phyloP scores from a whole-genome alignment of 192 early-diverging fungal genomes.

The Dissophora ornata region DNA sequence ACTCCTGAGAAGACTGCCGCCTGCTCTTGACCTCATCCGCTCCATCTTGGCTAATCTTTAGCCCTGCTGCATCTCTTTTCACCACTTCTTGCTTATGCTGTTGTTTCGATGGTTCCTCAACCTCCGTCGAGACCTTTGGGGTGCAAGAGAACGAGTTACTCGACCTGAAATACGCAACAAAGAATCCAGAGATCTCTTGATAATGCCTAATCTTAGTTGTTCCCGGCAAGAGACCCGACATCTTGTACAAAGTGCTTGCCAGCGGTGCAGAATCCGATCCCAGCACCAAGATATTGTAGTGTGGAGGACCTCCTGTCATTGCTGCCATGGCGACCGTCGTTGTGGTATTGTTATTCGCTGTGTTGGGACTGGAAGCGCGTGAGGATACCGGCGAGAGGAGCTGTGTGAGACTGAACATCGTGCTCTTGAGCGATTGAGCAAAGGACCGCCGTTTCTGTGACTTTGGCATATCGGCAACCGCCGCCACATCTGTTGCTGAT shows the following conservation, averaged over 20 bases:
- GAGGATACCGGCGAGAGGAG: conserved; percentile 17
- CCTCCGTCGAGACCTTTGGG: conserved; percentile 1
- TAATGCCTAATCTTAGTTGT: conserved; percentile 46
- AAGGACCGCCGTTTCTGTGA: conserved; percentile 41
- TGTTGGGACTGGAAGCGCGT: too few species aligned
- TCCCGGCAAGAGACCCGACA: conserved; percentile 37
- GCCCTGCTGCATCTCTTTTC: too few species aligned
- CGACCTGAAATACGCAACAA: conserved; percentile 46
- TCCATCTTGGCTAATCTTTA: not conserved
- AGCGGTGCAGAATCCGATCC: conserved; percentile 45
- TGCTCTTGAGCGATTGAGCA: conserved; percentile 35
- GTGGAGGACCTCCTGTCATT: conserved; percentile 14
- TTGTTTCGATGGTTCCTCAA: not conserved
- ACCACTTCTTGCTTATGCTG: conserved; percentile 1
- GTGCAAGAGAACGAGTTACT: conserved; percentile 26
- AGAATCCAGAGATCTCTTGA: conserved; percentile 54
- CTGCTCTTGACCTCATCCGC: conserved; percentile 22
- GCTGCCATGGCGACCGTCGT: not conserved
- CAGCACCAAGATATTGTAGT: conserved; percentile 46
- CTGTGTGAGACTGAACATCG: conserved; percentile 32
- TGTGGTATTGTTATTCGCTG: not conserved
- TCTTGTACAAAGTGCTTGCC: conserved; percentile 52
- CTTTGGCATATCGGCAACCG: conserved; percentile 11
- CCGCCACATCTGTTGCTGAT: conserved; percentile 1
- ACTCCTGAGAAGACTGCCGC: not conserved